These are phyloP conservation scores for Syncephalastrum racemosum DNA, from an alignment of 371 early-diverging fungal species.

Conservation along the genomic window DNA sequence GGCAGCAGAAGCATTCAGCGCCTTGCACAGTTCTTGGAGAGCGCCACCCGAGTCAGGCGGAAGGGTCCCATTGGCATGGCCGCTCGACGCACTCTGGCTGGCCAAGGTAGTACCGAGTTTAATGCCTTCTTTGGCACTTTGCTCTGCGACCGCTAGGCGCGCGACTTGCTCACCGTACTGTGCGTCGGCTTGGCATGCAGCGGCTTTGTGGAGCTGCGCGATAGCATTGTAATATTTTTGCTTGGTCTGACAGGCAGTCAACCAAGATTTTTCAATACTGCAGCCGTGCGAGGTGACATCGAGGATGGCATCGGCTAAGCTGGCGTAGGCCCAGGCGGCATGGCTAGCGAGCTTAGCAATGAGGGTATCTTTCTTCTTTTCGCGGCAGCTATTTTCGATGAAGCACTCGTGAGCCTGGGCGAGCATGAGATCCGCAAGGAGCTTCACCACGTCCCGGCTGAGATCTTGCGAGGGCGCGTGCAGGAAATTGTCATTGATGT, in stretches of 20 bases:
- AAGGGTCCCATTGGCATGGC: constrained; percentile 36
- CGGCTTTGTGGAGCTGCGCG: constrained; percentile 81
- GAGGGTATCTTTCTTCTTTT: constrained; percentile 82
- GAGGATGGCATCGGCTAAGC: constrained; percentile 62
- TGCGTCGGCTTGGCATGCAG: constrained; percentile 70
- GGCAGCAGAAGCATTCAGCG: constrained; percentile 51
- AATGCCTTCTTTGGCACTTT: constrained; percentile 79
- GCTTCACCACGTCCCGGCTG: constrained; percentile 83
- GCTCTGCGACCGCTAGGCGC: constrained; percentile 76
- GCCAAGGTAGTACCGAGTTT: constrained; percentile 69
- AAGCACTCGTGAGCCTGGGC: constrained; percentile 96
- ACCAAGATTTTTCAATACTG: constrained; percentile 69
- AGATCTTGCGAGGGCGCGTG: constrained; percentile 94
- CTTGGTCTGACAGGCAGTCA: constrained; percentile 75
- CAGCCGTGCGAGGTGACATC: constrained; percentile 55
- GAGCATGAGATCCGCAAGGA: constrained; percentile 83
- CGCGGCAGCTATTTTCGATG: constrained; percentile 79
- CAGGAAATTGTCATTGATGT: constrained; percentile 95
- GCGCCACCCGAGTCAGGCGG: constrained; percentile 59
- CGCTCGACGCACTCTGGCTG: constrained; percentile 38
- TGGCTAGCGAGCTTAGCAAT: constrained; percentile 91
- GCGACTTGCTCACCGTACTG: constrained; percentile 88
- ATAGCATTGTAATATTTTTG: constrained; percentile 82
- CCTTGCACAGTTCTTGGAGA: constrained; percentile 67
- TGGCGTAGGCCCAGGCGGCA: constrained; percentile 75